Conservation (phyloP, 768 basidiomycete species). For the Mycena galericulata region DNA sequence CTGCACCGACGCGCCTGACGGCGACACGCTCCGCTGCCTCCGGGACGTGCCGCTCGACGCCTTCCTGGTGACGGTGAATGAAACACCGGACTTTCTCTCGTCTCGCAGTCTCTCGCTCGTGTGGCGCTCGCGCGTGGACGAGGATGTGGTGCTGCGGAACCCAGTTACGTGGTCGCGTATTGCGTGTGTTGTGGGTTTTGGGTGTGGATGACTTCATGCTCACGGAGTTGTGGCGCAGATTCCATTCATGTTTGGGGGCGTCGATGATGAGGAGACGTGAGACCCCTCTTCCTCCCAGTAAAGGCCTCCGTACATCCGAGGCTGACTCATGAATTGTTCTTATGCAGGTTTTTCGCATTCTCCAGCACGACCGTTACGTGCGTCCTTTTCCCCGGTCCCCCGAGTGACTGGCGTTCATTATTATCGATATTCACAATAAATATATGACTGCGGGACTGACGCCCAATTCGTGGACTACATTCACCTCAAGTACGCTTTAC, state of each 20-base stretch:
- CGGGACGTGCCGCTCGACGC: conserved; percentile 39
- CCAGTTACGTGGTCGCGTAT: conserved; percentile 41
- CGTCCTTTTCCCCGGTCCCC: not conserved
- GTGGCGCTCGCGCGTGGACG: conserved; percentile 55
- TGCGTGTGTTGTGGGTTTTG: conserved; percentile 16
- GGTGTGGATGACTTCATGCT: not conserved
- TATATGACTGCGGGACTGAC: conserved; percentile 32
- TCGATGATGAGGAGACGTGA: conserved; percentile 57
- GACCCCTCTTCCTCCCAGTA: conserved; percentile 28
- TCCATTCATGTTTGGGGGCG: conserved; percentile 47
- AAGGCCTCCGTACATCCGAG: not conserved
- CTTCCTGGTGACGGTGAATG: conserved; percentile 47
- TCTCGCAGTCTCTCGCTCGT: conserved; percentile 45
- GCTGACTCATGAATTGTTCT: too few species aligned
- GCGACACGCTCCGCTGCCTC: too few species aligned
- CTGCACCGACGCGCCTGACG: too few species aligned
- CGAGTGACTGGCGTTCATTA: conserved; percentile 18
- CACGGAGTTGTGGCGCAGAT: conserved; percentile 27
- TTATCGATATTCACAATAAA: too few species aligned
- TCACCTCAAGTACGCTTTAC: not conserved
- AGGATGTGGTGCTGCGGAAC: conserved; percentile 48
- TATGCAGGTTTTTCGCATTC: conserved; percentile 36
- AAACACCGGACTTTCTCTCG: conserved; percentile 43
- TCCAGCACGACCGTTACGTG: conserved; percentile 36
- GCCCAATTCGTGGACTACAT: conserved; percentile 5